These are phyloP conservation scores for Penicillium robsamsonii DNA, from an alignment of 495 filamentous ascomycete species.

Conservation along the genomic window DNA sequence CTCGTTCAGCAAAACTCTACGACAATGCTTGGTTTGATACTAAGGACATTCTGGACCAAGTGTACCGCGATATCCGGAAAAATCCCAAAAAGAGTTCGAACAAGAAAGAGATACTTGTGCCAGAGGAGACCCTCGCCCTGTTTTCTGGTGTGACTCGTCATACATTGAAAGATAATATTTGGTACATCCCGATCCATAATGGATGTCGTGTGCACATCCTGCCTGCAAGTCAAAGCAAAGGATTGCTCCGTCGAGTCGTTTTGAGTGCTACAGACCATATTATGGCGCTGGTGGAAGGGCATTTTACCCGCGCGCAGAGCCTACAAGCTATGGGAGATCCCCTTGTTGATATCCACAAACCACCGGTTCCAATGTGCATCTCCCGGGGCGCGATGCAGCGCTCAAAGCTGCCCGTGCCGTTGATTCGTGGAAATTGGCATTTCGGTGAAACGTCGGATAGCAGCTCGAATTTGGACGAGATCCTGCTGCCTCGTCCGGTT, in stretches of 20 bases:
- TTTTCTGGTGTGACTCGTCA: conserved; percentile 31
- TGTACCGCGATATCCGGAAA: conserved; percentile 19
- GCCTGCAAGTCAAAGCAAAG: conserved; percentile 31
- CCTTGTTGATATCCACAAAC: conserved; percentile 31
- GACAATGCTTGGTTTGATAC: conserved; percentile 27
- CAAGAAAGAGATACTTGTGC: conserved; percentile 34
- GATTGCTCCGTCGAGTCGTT: conserved; percentile 35
- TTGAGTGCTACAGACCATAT: conserved; percentile 35
- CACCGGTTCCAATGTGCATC: conserved; percentile 31
- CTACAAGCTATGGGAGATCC: conserved; percentile 32
- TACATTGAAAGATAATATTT: conserved; percentile 39
- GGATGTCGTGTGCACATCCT: conserved; percentile 43
- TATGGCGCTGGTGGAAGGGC: conserved; percentile 30
- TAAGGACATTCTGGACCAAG: conserved; percentile 23
- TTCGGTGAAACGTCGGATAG: not conserved
- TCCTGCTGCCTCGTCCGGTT: conserved; percentile 7
- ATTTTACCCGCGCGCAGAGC: conserved; percentile 22
- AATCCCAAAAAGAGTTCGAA: conserved; percentile 14
- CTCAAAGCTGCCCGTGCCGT: conserved; percentile 21
- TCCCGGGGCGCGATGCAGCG: conserved; percentile 23
- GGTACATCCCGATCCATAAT: conserved; percentile 33
- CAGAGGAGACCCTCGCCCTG: conserved; percentile 41
- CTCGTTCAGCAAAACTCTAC: not conserved
- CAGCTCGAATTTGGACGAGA: conserved; percentile 11
- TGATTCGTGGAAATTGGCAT: conserved; percentile 39